These are phyloP conservation scores for Lagenidium giganteum DNA, from an alignment of 352 stramenopile species.

Conservation along the genomic window DNA sequence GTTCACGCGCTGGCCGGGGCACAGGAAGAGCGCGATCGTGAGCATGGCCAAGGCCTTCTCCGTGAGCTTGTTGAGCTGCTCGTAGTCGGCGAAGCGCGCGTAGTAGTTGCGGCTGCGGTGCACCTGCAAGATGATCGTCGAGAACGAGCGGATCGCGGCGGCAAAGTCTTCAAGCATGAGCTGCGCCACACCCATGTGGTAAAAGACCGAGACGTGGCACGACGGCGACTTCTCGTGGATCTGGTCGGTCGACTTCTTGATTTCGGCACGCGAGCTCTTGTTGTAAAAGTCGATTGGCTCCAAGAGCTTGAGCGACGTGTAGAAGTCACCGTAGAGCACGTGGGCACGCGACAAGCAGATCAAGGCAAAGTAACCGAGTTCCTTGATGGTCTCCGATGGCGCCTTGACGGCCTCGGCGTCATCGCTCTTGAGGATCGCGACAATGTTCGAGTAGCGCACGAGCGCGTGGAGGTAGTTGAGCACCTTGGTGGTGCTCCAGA, in stretches of 20 bases:
- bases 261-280: conserved; percentile 50
- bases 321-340: conserved; percentile 97
- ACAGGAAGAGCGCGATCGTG: conserved; percentile 87
- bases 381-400: conserved; percentile 75
- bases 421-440: conserved; percentile 69
- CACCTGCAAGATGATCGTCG: conserved; percentile 86
- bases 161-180: conserved; percentile 97
- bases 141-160: conserved; percentile 87
- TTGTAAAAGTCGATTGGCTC: conserved; percentile 87
- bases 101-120: conserved; percentile 89
- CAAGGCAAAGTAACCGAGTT: conserved; percentile 95
- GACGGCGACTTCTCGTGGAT: conserved; percentile 90
- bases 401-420: conserved; percentile 18
- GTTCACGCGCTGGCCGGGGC: conserved; percentile 79
- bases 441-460: conserved; percentile 89
- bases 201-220: conserved; percentile 94
- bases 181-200: conserved; percentile 97
- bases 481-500: conserved; percentile 95
- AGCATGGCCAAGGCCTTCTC: conserved; percentile 95
- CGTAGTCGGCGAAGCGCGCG: conserved; percentile 87
- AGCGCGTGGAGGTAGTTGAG: conserved; percentile 94
- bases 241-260: conserved; percentile 60
- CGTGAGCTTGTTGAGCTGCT: conserved; percentile 94
- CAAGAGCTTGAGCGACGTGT: conserved; percentile 90
- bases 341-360: conserved; percentile 93